phyloP scores from a whole-genome alignment of 2,329 filamentous ascomycete genomes.

The Calonectria pteridis region DNA sequence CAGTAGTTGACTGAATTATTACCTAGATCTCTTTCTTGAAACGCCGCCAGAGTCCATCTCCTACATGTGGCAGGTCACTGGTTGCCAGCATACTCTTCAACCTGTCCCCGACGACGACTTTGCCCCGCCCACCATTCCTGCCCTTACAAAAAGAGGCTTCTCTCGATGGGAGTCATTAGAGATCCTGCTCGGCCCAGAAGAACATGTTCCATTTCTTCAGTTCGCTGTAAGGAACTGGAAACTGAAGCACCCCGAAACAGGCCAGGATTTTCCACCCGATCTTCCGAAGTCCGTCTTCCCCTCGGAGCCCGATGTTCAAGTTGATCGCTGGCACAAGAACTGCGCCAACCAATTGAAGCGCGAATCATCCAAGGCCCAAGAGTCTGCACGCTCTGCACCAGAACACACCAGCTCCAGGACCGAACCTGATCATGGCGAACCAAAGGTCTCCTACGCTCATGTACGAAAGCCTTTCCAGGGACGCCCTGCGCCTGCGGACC shows the following conservation, averaged over 20 bases:
- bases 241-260: slow-evolving; percentile 80
- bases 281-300: slow-evolving; percentile 77
- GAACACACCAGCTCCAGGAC: slow-evolving; percentile 41
- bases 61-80: slow-evolving; percentile 92
- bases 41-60: slow-evolving; percentile 82
- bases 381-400: slow-evolving; percentile 33
- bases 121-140: slow-evolving; percentile 81
- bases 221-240: slow-evolving; percentile 83
- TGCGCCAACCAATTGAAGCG: slow-evolving; percentile 78
- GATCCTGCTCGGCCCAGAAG: slow-evolving; percentile 86
- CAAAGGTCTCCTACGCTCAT: slow-evolving; percentile 55
- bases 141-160: slow-evolving; percentile 86
- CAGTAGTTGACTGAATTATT: slow-evolving; percentile 21
- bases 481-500: slow-evolving; percentile 47
- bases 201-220: slow-evolving; percentile 87
- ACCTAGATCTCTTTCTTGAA: slow-evolving; percentile 78
- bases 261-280: slow-evolving; percentile 73
- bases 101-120: slow-evolving; percentile 77
- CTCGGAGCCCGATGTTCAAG: slow-evolving; percentile 78
- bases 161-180: slow-evolving; percentile 95
- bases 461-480: slow-evolving; percentile 48
- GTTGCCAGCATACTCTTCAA: slow-evolving; percentile 89
- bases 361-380: slow-evolving; percentile 62
- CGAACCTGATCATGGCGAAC: slow-evolving; percentile 48
- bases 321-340: slow-evolving; percentile 86